Base-by-base conservation (phyloP, 2,329 filamentous ascomycete species). In the Talaromyces amestolkiae region DNA sequence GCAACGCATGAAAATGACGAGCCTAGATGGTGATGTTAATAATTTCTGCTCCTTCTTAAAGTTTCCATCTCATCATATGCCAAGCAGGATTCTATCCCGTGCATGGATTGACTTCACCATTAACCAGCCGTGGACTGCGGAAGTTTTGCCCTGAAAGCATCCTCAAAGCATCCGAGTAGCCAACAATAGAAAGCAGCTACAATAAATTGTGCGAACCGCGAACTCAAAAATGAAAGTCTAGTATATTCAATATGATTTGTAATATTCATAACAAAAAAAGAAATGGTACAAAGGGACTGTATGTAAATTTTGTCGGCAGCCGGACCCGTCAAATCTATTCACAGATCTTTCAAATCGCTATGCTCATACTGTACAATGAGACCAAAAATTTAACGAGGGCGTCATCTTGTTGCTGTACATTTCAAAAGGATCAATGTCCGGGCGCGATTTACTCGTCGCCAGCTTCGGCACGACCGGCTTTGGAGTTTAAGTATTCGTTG, bases 401-500 rank as follows among this genome's bases (percentile, higher is more conserved):
- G 51, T 22, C 39, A 63, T 43, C 39, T 47, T 54, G 22, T 15
- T 54, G 60, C 27, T 63, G 61, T 63, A 63, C 53, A 63, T 35
- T 33, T 15, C n/a, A n/a, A 27, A 56, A n/a, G 8, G 22, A 43
- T 58, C 51, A 58, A 45, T 45, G 19, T 27, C 39, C 27, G 13
- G n/a, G 17, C 17, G 45, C 37, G 15, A 33, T 63, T 47, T 78
- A 78, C 69, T 77, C 74, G 0, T 72, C 64, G 62, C 64, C 73
- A 70, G 70, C 73, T 71, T 77, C 75, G 35, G 72, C 71, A 65
- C 78, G 78, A 60, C 81, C 81, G 47, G 79, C 76, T 74, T 83
- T 83, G 69, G 81, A 83, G 76, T 83, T 82, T 67, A 82, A 75
- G 72, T 78, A 83, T 70, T 83, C 76, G 72, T 83, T 83, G 68